Evolutionary conservation across 176 grass and related monocot species (phyloP), one percentile per base, ranked within the genome.

Genomic region (Alloteropsis semialata): DNA sequence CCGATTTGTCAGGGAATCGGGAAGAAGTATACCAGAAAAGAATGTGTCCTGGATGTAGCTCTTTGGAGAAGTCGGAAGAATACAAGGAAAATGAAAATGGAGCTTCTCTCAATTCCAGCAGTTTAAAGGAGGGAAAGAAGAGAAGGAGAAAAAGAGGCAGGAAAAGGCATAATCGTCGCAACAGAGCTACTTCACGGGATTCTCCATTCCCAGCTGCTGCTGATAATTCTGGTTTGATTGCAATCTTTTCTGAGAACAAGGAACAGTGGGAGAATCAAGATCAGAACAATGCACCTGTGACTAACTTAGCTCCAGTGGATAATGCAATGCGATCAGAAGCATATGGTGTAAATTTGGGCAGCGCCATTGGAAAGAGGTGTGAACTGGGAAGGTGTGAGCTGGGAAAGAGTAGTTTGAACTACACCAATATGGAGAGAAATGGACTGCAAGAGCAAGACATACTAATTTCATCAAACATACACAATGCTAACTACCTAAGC

Each of bases 81-180:
- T 14, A 14, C 28, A 75, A 41, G 39, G 76, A 41, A 75, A 74
- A 46, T 58, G 59, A 50, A 50, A 79, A 49, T 64, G 50, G n/a
- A 49, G 19, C 44, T 74, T 79, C 75, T 79, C 75, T 74, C 7
- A 39, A 68, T 81, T 32, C 57, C 11, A 50, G 22, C 81, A 49
- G n/a, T 39, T 80, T 79, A 62, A 76, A 78, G 64, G 81, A 74
- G 5, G 75, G 39, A 46, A 79, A 39, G 38, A 73, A 49, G n/a
- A 71, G 22, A 21, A 78, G 18, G 29, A 72, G 44, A 57, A 84
- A 50, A 29, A 84, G 59, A 79, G 75, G 59, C 4, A 3, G 48
- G 13, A 72, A 84, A 78, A 74, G 63, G 10, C 41, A 56, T 33
- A 57, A 39, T 49, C 12, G 17, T 54, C 8, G 4, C 39, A 66